Evolutionary conservation across 1,139 yeast genomes (phyloP), one percentile per base, ranked within the genome.

Genomic region (Candida dubliniensis): DNA sequence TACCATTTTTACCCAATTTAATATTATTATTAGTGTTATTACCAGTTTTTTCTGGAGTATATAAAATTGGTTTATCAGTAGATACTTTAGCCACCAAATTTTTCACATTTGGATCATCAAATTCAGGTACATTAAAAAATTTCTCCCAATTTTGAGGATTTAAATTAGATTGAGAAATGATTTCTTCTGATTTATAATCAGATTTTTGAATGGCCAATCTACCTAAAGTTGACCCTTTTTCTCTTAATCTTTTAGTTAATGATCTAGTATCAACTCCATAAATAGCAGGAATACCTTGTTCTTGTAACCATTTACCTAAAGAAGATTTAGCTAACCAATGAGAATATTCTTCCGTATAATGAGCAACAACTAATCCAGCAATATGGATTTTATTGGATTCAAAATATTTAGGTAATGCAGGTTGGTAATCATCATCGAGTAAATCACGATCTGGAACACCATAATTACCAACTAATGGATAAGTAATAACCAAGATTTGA

Each of bases 201-300:
- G 70, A 59, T 52, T 77, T 81, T 64, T 84, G 88, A 48, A 86
- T 64, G 52, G 84, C 78, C 53, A 81, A 67, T 71, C 97, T 84
- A 66, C 98, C 97, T 53, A 93, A 77, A 67, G 96, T 89, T 41
- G 96, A 87, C 66, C 99, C 99, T 50, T 81, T 77, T 59, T 84
- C 87, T 75, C 99, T 87, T 65, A 95, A 85, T 67, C 84, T 84
- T 71, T 93, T 91, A 58, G 99, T 95, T 61, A 95, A 77, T 43
- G 91, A 79, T 75, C 99, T 87, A 53, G 99, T 95, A 69, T 95
- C 99, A 54, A 95, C 93, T 69, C 97, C 99, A 61, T 91, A 95
- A 52, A 95, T 82, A 56, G 99, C 99, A 42, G 99, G 99, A 57
- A 95, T 77, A 55, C 87, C 87, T 71, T 93, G 87, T 60, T 84